Evolutionary conservation across 345 rosid species (phyloP).

Genomic region (Mallotus nudiflorus): DNA sequence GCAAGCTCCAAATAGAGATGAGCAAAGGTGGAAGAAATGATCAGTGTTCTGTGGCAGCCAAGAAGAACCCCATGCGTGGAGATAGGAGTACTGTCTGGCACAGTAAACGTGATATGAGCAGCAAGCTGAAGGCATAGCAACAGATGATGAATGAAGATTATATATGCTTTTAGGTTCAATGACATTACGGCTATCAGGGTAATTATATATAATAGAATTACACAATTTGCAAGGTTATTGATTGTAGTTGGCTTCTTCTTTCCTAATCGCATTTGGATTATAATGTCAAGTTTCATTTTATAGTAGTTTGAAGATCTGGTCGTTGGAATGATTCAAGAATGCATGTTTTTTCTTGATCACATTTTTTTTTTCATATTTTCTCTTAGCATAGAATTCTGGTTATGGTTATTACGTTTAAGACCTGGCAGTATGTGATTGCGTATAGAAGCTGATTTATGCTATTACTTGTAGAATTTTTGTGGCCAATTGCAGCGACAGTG

Average conservation of each 20-base stretch:
- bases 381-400: neutral
- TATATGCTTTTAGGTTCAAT: neutral
- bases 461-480: neutral
- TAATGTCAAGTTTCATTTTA: neutral
- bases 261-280: neutral
- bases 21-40: conserved; percentile 51
- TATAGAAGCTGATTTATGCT: neutral
- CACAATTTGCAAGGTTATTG: neutral
- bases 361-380: neutral
- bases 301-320: neutral
- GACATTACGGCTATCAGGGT: neutral
- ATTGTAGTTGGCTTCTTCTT: neutral
- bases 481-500: no score
- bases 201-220: neutral
- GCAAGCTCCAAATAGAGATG: conserved; percentile 67
- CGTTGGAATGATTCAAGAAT: neutral
- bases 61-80: conserved; percentile 61
- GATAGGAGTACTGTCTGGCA: conserved; percentile 59
- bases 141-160: neutral
- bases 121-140: conserved; percentile 69
- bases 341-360: neutral
- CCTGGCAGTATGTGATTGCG: neutral
- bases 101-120: conserved; percentile 56
- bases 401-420: neutral
- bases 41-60: conserved; percentile 78